phyloP scores from a whole-genome alignment of 257 asterid species.

The Cruciata laevipes region DNA sequence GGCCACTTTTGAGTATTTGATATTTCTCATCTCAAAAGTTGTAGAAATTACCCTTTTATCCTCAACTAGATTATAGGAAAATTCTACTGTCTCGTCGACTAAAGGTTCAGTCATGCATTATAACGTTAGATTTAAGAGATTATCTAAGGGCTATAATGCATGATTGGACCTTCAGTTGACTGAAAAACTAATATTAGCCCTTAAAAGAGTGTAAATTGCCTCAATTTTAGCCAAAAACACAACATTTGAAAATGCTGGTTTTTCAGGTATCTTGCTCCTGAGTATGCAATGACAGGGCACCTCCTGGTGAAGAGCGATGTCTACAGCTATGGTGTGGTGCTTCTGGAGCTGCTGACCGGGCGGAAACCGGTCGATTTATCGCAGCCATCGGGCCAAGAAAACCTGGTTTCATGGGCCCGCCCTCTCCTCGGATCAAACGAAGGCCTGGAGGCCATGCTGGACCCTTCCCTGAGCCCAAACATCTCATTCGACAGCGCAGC shows the following conservation, averaged over 20 bases:
- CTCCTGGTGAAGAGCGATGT: slow-evolving; percentile 93
- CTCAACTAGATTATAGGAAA: neutral
- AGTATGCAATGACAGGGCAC: slow-evolving; percentile 98
- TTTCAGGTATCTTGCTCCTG: slow-evolving; percentile 87
- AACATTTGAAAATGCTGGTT: neutral
- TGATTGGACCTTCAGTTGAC: neutral
- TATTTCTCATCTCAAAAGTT: neutral
- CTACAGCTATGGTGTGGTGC: slow-evolving; percentile 93
- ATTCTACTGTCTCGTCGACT: too few relatives aligned
- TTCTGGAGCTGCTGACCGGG: slow-evolving; percentile 85
- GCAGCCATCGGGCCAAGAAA: slow-evolving; percentile 89
- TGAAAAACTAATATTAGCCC: neutral
- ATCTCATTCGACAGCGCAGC: slow-evolving; percentile 44
- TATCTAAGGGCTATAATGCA: neutral
- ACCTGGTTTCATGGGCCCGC: slow-evolving; percentile 85
- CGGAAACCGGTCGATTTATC: slow-evolving; percentile 82
- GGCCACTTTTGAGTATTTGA: neutral
- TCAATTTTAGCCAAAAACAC: too few relatives aligned
- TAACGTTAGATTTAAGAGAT: too few relatives aligned
- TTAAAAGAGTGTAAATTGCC: too few relatives aligned
- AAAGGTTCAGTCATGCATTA: neutral
- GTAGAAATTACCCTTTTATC: neutral
- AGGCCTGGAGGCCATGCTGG: slow-evolving; percentile 56
- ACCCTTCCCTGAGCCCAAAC: slow-evolving; percentile 35
- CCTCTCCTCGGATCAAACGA: slow-evolving; percentile 58